phyloP scores from a whole-genome alignment of 768 basidiomycete species.

The Boletus huronensis region DNA sequence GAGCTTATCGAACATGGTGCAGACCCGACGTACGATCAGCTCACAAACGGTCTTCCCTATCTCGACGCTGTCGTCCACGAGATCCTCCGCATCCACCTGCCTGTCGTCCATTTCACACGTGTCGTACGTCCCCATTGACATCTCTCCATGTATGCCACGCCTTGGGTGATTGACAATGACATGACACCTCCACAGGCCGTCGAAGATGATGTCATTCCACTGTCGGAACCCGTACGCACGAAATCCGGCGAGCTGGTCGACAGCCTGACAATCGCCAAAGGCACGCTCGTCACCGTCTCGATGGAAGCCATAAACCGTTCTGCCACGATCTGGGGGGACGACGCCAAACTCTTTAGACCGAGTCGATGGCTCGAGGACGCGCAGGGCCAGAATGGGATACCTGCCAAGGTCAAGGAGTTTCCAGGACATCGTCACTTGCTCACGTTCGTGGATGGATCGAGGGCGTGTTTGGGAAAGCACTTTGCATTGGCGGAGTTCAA shows the following conservation, averaged over 20 bases:
- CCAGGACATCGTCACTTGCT: constrained; percentile 48
- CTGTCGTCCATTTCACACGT: too few species aligned
- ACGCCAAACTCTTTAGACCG: not conserved
- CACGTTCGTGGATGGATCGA: constrained; percentile 48
- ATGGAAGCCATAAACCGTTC: not conserved
- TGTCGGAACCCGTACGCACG: constrained; percentile 24
- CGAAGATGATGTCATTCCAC: constrained; percentile 56
- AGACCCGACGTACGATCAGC: constrained; percentile 55
- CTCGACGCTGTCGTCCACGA: constrained; percentile 34
- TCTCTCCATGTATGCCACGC: too few species aligned
- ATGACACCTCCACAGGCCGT: constrained; percentile 32
- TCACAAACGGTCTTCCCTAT: constrained; percentile 48
- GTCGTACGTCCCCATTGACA: too few species aligned
- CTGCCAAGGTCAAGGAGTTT: constrained; percentile 35
- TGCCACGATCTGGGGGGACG: not conserved
- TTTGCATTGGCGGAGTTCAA: constrained; percentile 30
- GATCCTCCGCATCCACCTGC: too few species aligned
- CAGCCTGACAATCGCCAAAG: not conserved
- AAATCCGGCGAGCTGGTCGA: too few species aligned
- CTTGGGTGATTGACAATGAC: not conserved
- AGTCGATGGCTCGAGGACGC: not conserved
- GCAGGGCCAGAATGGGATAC: not conserved
- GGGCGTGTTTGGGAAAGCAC: constrained; percentile 44
- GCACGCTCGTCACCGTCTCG: not conserved
- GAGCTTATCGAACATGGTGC: constrained; percentile 43